Evolutionary conservation across 2,329 filamentous ascomycete species (phyloP).

Genomic region (Colletotrichum costaricense): DNA sequence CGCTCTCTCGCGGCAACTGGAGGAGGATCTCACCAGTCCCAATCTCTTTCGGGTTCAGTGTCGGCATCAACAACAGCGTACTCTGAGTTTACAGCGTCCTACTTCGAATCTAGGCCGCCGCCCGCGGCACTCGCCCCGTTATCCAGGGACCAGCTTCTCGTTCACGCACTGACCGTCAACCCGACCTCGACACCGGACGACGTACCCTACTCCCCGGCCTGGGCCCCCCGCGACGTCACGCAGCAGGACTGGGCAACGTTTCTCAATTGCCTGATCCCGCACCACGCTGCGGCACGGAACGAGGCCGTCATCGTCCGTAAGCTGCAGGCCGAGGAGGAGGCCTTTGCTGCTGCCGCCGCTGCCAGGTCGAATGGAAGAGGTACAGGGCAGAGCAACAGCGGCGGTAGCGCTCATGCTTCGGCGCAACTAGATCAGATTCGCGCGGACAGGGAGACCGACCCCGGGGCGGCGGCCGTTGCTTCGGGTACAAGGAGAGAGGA

Average conservation of each 20-base stretch:
- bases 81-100: conserved; percentile 51
- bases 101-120: conserved; percentile 59
- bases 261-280: conserved; percentile 65
- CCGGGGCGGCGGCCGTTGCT: conserved; percentile 37
- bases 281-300: conserved; percentile 57
- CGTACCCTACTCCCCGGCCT: conserved; percentile 55
- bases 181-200: conserved; percentile 52
- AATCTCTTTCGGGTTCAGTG: background rate
- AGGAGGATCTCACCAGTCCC: background rate
- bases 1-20: conserved; percentile 32
- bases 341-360: conserved; percentile 36
- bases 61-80: background rate
- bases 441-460: conserved; percentile 44
- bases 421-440: conserved; percentile 54
- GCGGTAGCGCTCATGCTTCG: conserved; percentile 46
- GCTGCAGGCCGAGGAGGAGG: conserved; percentile 52
- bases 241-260: conserved; percentile 70
- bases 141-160: conserved; percentile 35
- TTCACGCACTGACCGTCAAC: conserved; percentile 49
- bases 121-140: conserved; percentile 27
- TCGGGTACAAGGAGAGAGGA: conserved; percentile 15
- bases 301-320: conserved; percentile 62
- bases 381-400: conserved; percentile 38
- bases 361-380: background rate
- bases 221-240: conserved; percentile 56